Conservation (phyloP, 192 early-diverging fungal species). For the Mortierella antarctica region DNA sequence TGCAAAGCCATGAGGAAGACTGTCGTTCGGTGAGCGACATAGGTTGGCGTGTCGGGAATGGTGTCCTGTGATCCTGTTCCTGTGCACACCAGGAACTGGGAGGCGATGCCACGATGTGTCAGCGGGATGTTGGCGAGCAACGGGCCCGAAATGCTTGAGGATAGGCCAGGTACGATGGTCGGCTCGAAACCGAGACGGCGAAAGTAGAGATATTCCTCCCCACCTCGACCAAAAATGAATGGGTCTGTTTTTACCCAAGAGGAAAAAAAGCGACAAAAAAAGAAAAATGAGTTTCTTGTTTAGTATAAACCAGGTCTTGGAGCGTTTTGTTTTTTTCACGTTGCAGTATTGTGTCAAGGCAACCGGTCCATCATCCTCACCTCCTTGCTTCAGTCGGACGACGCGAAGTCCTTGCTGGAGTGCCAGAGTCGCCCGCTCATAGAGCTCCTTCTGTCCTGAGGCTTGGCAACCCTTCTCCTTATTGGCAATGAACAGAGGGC, state of each 20-base stretch:
- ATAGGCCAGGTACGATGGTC: constrained; percentile 80
- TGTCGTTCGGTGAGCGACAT: constrained; percentile 72
- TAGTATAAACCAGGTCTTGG: too few relatives aligned
- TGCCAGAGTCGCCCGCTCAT: constrained; percentile 71
- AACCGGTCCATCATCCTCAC: constrained; percentile 18
- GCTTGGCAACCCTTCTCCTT: constrained; percentile 84
- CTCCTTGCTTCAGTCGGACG: constrained; percentile 90
- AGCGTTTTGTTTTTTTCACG: background rate
- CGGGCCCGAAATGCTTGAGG: constrained; percentile 80
- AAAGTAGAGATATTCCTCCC: constrained; percentile 88
- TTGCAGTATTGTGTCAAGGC: background rate
- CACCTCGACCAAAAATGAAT: constrained; percentile 94
- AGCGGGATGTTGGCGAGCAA: constrained; percentile 83
- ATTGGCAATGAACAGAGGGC: constrained; percentile 66
- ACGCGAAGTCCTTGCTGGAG: constrained; percentile 75
- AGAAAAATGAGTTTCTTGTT: background rate
- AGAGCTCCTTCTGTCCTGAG: constrained; percentile 83
- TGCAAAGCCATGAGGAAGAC: constrained; percentile 90
- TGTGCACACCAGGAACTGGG: constrained; percentile 85
- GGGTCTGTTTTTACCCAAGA: constrained; percentile 64
- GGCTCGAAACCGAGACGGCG: constrained; percentile 74
- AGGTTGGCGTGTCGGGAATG: constrained; percentile 82
- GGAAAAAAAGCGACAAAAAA: background rate
- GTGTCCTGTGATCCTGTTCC: constrained; percentile 81
- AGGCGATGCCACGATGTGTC: constrained; percentile 88